Percentiles rank a stretch among this genome's conserved stretches.
phyloP scores from a whole-genome alignment of 176 grass and related monocot species.

The Carex cristatella region DNA sequence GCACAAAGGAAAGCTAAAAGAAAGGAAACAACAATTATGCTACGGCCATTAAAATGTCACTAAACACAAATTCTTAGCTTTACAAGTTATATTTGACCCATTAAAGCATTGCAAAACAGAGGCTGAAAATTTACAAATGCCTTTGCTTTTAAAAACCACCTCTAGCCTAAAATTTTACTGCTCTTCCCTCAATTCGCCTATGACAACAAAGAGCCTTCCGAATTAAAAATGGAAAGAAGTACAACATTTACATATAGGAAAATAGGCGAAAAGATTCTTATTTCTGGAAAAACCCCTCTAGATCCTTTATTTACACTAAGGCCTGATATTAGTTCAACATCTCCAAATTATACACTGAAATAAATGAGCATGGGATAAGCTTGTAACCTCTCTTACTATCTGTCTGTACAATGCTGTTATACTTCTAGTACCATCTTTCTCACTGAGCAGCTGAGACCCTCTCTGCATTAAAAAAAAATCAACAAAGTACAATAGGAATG shows the following conservation, averaged over 20 bases:
- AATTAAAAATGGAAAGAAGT: slow-evolving; percentile 28
- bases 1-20: background rate
- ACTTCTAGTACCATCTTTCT: slow-evolving; percentile 28
- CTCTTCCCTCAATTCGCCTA: slow-evolving; percentile 26
- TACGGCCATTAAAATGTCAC: slow-evolving; percentile 10
- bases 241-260: slow-evolving; percentile 60
- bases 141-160: slow-evolving; percentile 50
- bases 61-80: slow-evolving; percentile 25
- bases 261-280: slow-evolving; percentile 49
- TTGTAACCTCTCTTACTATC: slow-evolving; percentile 69
- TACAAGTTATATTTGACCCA: slow-evolving; percentile 12
- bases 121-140: slow-evolving; percentile 69
- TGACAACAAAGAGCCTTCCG: slow-evolving; percentile 28
- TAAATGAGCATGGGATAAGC: slow-evolving; percentile 39
- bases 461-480: slow-evolving; percentile 9
- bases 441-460: slow-evolving; percentile 44
- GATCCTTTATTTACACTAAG: slow-evolving; percentile 91
- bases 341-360: slow-evolving; percentile 44
- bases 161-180: slow-evolving; percentile 49
- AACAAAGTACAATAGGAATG: background rate
- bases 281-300: slow-evolving; percentile 50
- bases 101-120: slow-evolving; percentile 45
- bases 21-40: slow-evolving; percentile 7
- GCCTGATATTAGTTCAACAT: slow-evolving; percentile 36
- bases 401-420: slow-evolving; percentile 86